Evolutionary conservation across 306 rosid species (phyloP).

Genomic region (Acacia confusa): DNA sequence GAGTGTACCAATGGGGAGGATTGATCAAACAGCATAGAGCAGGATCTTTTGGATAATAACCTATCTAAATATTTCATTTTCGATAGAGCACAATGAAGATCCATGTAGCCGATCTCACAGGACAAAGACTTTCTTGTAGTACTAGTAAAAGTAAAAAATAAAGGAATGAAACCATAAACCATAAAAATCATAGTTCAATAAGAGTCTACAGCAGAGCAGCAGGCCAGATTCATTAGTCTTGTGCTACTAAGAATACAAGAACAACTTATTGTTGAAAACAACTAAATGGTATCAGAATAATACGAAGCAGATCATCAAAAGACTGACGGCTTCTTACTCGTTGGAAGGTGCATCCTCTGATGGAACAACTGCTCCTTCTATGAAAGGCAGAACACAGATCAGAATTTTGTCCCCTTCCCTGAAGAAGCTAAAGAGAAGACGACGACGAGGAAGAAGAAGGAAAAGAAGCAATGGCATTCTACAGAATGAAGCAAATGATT

Average conservation of each 20-base stretch:
- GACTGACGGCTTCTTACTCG: constrained; percentile 50
- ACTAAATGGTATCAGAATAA: constrained; percentile 49
- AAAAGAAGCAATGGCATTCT: neutral
- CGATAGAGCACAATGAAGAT: too few species aligned
- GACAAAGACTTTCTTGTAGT: neutral
- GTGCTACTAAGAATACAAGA: constrained; percentile 39
- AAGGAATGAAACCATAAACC: neutral
- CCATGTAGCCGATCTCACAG: too few species aligned
- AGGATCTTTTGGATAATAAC: too few species aligned
- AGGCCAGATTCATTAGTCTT: constrained; percentile 37
- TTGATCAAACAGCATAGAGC: too few species aligned
- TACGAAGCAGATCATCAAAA: constrained; percentile 40
- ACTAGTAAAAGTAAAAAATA: neutral
- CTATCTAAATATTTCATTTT: too few species aligned
- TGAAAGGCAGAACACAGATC: constrained; percentile 14
- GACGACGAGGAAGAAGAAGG: too few species aligned
- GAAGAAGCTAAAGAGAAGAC: neutral
- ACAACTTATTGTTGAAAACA: constrained; percentile 44
- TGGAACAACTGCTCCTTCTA: constrained; percentile 70
- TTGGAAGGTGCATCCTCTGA: constrained; percentile 60
- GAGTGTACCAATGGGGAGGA: too few species aligned
- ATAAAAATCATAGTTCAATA: constrained; percentile 24
- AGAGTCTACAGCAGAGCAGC: constrained; percentile 27
- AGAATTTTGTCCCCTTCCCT: constrained; percentile 1
- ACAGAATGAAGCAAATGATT: constrained; percentile 7